Conservation (phyloP, 441 rosid species). For the Capsella rubella region DNA sequence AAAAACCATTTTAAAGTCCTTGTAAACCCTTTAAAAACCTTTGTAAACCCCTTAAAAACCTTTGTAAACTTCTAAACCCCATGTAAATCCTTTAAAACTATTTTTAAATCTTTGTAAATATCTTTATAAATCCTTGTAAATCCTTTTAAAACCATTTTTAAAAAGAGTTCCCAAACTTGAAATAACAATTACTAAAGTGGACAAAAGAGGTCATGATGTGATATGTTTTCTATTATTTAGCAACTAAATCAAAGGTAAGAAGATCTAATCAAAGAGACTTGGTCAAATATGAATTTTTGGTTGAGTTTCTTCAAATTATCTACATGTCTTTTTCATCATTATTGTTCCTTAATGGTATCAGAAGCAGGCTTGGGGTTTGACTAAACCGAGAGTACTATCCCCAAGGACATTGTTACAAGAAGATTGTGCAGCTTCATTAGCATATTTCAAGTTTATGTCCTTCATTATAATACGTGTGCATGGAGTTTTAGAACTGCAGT, state of each 20-base stretch:
- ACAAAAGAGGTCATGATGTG: too few species aligned
- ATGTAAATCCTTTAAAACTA: too few species aligned
- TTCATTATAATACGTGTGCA: conserved; percentile 44
- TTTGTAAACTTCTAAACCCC: too few species aligned
- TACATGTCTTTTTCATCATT: not conserved
- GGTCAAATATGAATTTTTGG: not conserved
- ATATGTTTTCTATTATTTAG: too few species aligned
- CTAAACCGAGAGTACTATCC: not conserved
- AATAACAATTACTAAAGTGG: too few species aligned
- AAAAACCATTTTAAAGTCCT: too few species aligned
- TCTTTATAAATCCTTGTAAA: too few species aligned
- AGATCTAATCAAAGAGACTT: not conserved
- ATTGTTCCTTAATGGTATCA: not conserved
- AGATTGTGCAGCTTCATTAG: conserved; percentile 36
- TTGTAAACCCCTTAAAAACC: too few species aligned
- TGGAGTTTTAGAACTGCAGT: conserved; percentile 50
- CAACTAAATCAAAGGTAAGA: not conserved
- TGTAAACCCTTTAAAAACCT: too few species aligned
- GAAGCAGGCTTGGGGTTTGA: conserved; percentile 40
- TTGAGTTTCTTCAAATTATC: not conserved
- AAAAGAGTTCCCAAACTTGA: too few species aligned
- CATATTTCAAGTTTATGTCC: conserved; percentile 45
- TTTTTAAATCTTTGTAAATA: too few species aligned
- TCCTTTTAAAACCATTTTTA: too few species aligned
- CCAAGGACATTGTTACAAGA: conserved; percentile 45